Conservation (phyloP, 225 moss, liverwort and hornwort species). For the Bryum argenteum region DNA sequence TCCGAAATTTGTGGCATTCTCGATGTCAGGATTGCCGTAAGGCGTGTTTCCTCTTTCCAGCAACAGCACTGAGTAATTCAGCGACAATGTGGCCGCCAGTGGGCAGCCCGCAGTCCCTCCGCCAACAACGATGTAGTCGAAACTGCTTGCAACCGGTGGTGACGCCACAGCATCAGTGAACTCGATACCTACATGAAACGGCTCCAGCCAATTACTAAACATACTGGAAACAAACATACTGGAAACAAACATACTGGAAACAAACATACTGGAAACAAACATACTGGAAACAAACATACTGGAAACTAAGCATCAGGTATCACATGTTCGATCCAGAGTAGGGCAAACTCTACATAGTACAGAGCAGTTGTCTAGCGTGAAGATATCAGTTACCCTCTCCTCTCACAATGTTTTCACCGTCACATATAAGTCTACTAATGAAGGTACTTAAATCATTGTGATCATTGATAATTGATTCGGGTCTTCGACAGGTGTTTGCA, state of each 20-base stretch:
- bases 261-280: not conserved
- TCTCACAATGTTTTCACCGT: not conserved
- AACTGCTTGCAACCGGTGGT: constrained; percentile 30
- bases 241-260: not conserved
- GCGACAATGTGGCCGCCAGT: constrained; percentile 75
- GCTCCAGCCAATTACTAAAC: not conserved
- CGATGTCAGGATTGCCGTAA: constrained; percentile 46
- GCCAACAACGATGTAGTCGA: constrained; percentile 80
- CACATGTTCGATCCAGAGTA: not conserved
- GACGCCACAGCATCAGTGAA: constrained; percentile 60
- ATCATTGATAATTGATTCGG: too few species aligned
- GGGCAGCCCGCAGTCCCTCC: constrained; percentile 81
- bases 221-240: not conserved
- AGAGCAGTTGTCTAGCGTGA: not conserved
- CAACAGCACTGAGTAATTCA: constrained; percentile 57
- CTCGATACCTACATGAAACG: not conserved
- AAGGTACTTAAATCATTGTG: not conserved
- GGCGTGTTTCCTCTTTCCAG: constrained; percentile 61
- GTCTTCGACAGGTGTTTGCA: not conserved
- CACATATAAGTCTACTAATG: not conserved
- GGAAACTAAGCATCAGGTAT: not conserved
- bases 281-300: not conserved
- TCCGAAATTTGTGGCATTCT: constrained; percentile 43
- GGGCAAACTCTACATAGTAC: not conserved
- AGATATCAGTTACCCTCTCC: not conserved